Evolutionary conservation across 495 filamentous ascomycete species (phyloP).

Genomic region (Penicillium cosmopolitanum): DNA sequence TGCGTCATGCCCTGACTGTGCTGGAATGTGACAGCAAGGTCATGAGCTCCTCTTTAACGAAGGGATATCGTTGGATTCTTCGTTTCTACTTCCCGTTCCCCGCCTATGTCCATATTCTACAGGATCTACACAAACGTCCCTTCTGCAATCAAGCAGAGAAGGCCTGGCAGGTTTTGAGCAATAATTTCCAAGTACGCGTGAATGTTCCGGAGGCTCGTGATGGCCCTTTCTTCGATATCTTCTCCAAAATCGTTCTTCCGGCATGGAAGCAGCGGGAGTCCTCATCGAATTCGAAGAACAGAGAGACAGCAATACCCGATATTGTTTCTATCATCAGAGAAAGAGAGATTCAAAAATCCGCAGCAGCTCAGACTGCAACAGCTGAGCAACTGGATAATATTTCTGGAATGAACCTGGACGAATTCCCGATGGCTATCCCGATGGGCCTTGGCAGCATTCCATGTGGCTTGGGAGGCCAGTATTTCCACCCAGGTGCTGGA

Average conservation of each 20-base stretch:
- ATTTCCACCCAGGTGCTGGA: not conserved
- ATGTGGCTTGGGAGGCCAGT: not conserved
- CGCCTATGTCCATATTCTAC: slow-evolving; percentile 53
- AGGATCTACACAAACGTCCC: slow-evolving; percentile 49
- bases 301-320: slow-evolving; percentile 30
- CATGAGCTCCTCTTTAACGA: slow-evolving; percentile 47
- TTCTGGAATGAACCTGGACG: not conserved
- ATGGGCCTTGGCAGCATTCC: slow-evolving; percentile 1
- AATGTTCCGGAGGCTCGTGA: slow-evolving; percentile 11
- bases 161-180: slow-evolving; percentile 54
- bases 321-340: slow-evolving; percentile 46
- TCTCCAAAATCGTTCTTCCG: slow-evolving; percentile 47
- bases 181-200: slow-evolving; percentile 52
- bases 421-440: not conserved
- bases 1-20: slow-evolving; percentile 45
- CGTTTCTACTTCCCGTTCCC: slow-evolving; percentile 56
- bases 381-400: not conserved
- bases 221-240: slow-evolving; percentile 44
- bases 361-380: not conserved
- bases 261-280: slow-evolving; percentile 47
- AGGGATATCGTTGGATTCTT: slow-evolving; percentile 49
- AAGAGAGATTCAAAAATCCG: slow-evolving; percentile 23
- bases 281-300: slow-evolving; percentile 21
- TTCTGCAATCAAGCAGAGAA: slow-evolving; percentile 28
- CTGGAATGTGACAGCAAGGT: slow-evolving; percentile 55